These are phyloP conservation scores for Alternaria dauci DNA, from an alignment of 2,329 filamentous ascomycete genomes.

Conservation along the genomic window DNA sequence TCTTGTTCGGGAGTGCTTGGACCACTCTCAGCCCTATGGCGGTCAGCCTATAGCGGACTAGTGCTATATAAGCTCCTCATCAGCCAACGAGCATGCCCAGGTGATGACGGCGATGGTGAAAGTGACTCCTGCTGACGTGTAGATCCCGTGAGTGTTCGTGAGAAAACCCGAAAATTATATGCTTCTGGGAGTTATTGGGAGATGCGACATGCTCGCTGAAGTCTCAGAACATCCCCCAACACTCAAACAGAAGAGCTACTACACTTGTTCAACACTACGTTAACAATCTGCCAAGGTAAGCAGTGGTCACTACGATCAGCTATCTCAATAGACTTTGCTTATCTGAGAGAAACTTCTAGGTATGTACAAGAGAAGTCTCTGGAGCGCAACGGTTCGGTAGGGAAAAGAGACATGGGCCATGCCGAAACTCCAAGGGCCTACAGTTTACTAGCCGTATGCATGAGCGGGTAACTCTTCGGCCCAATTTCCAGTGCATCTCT, in stretches of 20 bases:
- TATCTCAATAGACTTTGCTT: neutral
- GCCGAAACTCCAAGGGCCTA: constrained; percentile 8
- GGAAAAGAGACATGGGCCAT: neutral
- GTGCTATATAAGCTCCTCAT: neutral
- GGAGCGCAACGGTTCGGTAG: neutral
- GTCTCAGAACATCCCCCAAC: neutral
- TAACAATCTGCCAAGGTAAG: neutral
- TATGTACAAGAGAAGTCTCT: neutral
- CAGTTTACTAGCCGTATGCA: constrained; percentile 37
- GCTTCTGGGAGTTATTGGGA: neutral
- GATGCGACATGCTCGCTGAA: neutral
- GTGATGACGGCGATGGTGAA: neutral
- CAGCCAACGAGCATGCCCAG: neutral
- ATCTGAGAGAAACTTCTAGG: neutral
- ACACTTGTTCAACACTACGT: neutral
- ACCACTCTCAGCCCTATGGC: constrained; percentile 19
- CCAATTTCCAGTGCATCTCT: constrained; percentile 43
- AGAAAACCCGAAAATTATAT: neutral
- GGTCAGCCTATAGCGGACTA: constrained; percentile 20
- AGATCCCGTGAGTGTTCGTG: neutral
- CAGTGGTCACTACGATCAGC: neutral
- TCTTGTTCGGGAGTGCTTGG: constrained; percentile 24
- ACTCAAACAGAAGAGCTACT: neutral
- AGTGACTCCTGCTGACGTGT: neutral
- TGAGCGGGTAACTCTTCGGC: constrained; percentile 33